Conservation (phyloP, 208 protist genomes). For the Trypanosoma rangeli region DNA sequence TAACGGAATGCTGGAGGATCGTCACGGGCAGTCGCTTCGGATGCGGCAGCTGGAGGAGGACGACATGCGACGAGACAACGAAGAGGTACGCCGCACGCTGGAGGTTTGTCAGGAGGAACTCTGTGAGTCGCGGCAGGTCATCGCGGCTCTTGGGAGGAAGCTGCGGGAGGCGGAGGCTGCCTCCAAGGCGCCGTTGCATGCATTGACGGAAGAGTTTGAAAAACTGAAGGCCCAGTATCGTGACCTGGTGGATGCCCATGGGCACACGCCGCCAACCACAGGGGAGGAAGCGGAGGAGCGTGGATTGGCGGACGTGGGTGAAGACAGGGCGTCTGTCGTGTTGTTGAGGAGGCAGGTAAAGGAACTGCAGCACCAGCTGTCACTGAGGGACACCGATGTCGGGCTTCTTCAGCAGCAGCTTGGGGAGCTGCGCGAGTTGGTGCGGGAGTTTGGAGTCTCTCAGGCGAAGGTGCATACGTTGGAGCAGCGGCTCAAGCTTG, state of each 20-base stretch:
- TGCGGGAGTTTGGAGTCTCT: background rate
- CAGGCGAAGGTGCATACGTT: constrained; percentile 1
- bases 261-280: background rate
- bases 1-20: constrained; percentile 6
- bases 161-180: background rate
- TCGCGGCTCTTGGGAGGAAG: background rate
- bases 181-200: background rate
- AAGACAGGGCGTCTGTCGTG: background rate
- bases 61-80: background rate
- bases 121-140: background rate
- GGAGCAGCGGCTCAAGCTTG: background rate
- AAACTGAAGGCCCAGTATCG: constrained; percentile 2
- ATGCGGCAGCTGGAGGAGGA: background rate
- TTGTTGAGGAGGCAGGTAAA: background rate
- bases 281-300: background rate
- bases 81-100: background rate
- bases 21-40: background rate
- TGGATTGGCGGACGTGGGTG: background rate
- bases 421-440: background rate
- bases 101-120: background rate
- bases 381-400: background rate
- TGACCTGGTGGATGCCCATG: background rate
- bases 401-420: constrained; percentile 1
- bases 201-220: constrained; percentile 1
- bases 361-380: constrained; percentile 1